Base-by-base conservation (phyloP, 2,329 filamentous ascomycete species). In the Lizonia empirigonia region DNA sequence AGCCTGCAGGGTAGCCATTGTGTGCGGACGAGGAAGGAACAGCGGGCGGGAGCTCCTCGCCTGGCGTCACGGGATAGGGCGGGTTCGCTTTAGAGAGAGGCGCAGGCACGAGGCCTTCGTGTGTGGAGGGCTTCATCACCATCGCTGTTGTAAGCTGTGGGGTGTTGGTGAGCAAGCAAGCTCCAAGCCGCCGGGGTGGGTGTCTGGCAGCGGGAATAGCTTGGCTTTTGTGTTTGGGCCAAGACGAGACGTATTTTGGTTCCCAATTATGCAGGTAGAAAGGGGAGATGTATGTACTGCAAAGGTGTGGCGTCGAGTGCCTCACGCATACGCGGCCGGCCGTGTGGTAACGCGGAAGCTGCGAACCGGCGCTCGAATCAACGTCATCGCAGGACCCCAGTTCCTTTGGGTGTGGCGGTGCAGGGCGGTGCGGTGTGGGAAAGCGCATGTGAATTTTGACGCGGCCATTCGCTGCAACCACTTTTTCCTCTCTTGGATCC, bases 31-130 rank as follows among this genome's bases (percentile, higher is more conserved):
- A 35, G 1, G 59, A 32, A 37, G 68, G 63, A 7, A 70, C 44
- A 18, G 54, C 49, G 23, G 64, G 67, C 10, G 59, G 62, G 23
- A 53, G 65, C 57, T 67, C 69, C 33, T 69, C 60, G 29, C 67
- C 68, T 2, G 78, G 76, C 0, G 74, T 73, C 2, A 71, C 72
- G 12, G 78, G 77, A 47, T 80, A 79, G 2, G 77, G 77, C 19
- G 75, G 76, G 16, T 74, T 73, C 5, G 74, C 67, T 49, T 72
- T 69, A 6, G 67, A 69, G 8, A 75, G 69, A 6, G 74, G 71
- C 29, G 71, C 65, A 9, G 77, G 77, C 40, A 75, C 71, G 34
- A 77, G 67, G 37, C 59, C 62, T 23, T 65, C 66, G 12, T 68
- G 63, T 20, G 61, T 49, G 2, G 73, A 67, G 7, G 76, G 70